A percentile compares a stretch with the other conserved stretches of the same genome.
phyloP scores from a whole-genome alignment of 768 basidiomycete species.

The Paxillus rubicundulus region DNA sequence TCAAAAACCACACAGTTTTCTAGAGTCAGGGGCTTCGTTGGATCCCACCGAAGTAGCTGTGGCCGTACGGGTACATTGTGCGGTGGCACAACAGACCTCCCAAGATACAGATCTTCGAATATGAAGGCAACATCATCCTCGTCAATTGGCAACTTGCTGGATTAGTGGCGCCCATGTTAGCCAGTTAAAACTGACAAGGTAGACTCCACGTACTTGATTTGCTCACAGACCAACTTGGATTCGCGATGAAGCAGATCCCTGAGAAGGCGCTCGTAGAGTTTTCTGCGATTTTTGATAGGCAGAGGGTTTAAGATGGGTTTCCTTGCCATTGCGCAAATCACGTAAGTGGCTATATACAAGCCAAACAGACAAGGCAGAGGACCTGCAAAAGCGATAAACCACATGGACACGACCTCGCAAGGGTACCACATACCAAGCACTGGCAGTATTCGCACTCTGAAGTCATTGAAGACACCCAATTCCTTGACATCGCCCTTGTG shows the following conservation, averaged over 20 bases:
- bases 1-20: slow-evolving; percentile 90
- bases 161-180: neutral
- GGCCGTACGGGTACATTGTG: slow-evolving; percentile 71
- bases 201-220: slow-evolving; percentile 50
- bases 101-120: slow-evolving; percentile 84
- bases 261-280: slow-evolving; percentile 77
- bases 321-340: slow-evolving; percentile 81
- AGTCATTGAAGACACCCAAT: slow-evolving; percentile 87
- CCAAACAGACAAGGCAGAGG: slow-evolving; percentile 91
- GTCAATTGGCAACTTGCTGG: slow-evolving; percentile 72
- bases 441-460: slow-evolving; percentile 89
- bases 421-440: slow-evolving; percentile 66
- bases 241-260: slow-evolving; percentile 77
- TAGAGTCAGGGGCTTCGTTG: slow-evolving; percentile 53
- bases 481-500: slow-evolving; percentile 86
- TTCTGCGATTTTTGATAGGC: slow-evolving; percentile 80
- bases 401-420: neutral
- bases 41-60: slow-evolving; percentile 80
- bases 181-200: neutral
- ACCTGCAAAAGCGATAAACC: slow-evolving; percentile 14
- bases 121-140: slow-evolving; percentile 81
- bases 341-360: slow-evolving; percentile 83
- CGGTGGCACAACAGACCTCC: slow-evolving; percentile 77
- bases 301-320: slow-evolving; percentile 83
- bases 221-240: slow-evolving; percentile 58